Evolutionary conservation across 306 rosid genomes (phyloP).

Genomic region (Vicia villosa): DNA sequence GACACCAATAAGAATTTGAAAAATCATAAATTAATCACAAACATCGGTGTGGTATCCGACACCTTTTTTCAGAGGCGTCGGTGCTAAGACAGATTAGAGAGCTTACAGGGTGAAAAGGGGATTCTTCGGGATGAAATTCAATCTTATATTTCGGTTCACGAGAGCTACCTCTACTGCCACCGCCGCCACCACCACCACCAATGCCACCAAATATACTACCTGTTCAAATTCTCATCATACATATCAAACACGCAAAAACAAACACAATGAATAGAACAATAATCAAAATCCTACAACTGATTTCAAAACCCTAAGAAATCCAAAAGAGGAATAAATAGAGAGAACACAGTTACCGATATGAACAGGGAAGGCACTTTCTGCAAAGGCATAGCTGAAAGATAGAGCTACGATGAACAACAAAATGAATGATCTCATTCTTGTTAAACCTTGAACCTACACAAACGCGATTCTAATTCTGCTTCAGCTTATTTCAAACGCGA

Average conservation of each 20-base stretch:
- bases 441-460: neutral
- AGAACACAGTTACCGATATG: conserved; percentile 49
- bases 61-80: too few species aligned
- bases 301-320: neutral
- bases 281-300: neutral
- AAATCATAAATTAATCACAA: too few species aligned
- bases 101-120: conserved; percentile 82
- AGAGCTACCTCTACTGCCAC: conserved; percentile 50
- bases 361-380: conserved; percentile 66
- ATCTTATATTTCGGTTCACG: conserved; percentile 89
- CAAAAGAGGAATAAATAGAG: neutral
- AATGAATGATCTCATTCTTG: conserved; percentile 48
- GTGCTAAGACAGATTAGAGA: neutral
- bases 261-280: neutral
- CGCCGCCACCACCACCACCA: neutral
- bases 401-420: conserved; percentile 44
- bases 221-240: conserved; percentile 32
- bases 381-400: conserved; percentile 41
- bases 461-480: neutral
- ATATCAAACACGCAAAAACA: conserved; percentile 22
- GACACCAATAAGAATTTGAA: too few species aligned
- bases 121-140: conserved; percentile 78
- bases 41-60: too few species aligned
- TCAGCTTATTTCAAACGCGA: neutral
- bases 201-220: conserved; percentile 60